These are phyloP conservation scores for Aspergillus ostianus DNA, from an alignment of 495 filamentous ascomycete genomes.

Conservation along the genomic window DNA sequence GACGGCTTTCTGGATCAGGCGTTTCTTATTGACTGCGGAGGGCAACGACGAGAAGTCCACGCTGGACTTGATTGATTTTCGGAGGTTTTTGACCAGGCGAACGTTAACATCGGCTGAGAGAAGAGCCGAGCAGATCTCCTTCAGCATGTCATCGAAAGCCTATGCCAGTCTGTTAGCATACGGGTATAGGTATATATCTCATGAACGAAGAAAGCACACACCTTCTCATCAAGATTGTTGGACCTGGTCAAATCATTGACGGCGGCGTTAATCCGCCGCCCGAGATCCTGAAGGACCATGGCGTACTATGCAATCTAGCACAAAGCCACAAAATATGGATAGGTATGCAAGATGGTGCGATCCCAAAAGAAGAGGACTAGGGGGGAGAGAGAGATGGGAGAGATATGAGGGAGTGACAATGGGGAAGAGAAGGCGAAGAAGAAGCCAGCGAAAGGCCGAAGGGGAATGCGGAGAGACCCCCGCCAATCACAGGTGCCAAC, in stretches of 20 bases:
- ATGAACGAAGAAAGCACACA: slow-evolving; percentile 22
- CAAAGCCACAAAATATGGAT: slow-evolving; percentile 4
- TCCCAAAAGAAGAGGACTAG: not conserved
- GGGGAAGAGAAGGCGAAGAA: slow-evolving; percentile 4
- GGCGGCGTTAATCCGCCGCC: slow-evolving; percentile 96
- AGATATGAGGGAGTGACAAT: slow-evolving; percentile 20
- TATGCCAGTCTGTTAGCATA: slow-evolving; percentile 29
- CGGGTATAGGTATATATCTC: no score
- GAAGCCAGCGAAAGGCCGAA: slow-evolving; percentile 20
- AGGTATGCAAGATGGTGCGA: not conserved
- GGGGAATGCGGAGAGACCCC: slow-evolving; percentile 35
- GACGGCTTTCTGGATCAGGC: slow-evolving; percentile 95
- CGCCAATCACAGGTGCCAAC: slow-evolving; percentile 29
- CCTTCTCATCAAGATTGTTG: slow-evolving; percentile 94
- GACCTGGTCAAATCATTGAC: slow-evolving; percentile 91
- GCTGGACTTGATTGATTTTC: slow-evolving; percentile 83
- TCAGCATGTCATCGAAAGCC: slow-evolving; percentile 97
- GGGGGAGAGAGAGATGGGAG: not conserved
- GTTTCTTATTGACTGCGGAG: slow-evolving; percentile 92
- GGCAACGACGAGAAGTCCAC: slow-evolving; percentile 94
- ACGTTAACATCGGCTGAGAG: slow-evolving; percentile 97
- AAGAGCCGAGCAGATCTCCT: slow-evolving; percentile 91
- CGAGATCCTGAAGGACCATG: slow-evolving; percentile 99
- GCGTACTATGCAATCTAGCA: slow-evolving; percentile 19
- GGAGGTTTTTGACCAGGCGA: slow-evolving; percentile 85